Base-by-base conservation (phyloP, 2,329 filamentous ascomycete species). In the Colletotrichum sp. region DNA sequence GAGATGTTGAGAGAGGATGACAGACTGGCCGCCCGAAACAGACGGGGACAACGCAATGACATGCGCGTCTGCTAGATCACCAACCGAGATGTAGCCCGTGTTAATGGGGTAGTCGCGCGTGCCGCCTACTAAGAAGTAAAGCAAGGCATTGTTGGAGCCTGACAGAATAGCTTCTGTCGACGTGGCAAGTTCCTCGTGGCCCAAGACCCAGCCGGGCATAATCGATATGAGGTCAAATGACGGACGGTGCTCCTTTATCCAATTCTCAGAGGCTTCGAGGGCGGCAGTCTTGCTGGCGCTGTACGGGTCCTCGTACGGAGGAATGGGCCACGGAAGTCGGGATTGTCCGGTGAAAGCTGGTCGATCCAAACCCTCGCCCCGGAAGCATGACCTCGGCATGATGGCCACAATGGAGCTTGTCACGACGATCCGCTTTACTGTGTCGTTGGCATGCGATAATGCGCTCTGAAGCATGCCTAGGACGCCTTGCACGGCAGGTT, bases 351-450 rank as follows among this genome's bases (percentile, higher is more conserved):
- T 44, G 39, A 62, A 66, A 15, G 44, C 55, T 28, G 55, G 65
- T n/a, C 60, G 36, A 44, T 62, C 59, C 16, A 71, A 21, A 7
- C 63, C 72, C 15, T 32, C 36, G 10, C 55, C 63, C 57, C 18
- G 18, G 28, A 76, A 68, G 67, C 52, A 60, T 5, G 49, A 52
- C 9, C 62, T 60, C 13, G 65, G 65, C 32, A 62, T 30, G 66
- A 76, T 18, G 49, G 83, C 80, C 1, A 76, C 79, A 15, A 82
- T 79, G 2, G 85, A 88, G 7, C 82, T 84, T 3, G 87, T 88
- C 66, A 89, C 85, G 21, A 88, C 84, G 10, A 89, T 78, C 16
- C 85, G 82, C 71, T 83, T 81, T n/a, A 89, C 81, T 0, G 79
- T 72, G 5, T 21, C 16, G 12, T 16, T 26, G 21, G 55, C 49